phyloP scores from a whole-genome alignment of 140 eudicot genomes.

The Stevia rebaudiana region DNA sequence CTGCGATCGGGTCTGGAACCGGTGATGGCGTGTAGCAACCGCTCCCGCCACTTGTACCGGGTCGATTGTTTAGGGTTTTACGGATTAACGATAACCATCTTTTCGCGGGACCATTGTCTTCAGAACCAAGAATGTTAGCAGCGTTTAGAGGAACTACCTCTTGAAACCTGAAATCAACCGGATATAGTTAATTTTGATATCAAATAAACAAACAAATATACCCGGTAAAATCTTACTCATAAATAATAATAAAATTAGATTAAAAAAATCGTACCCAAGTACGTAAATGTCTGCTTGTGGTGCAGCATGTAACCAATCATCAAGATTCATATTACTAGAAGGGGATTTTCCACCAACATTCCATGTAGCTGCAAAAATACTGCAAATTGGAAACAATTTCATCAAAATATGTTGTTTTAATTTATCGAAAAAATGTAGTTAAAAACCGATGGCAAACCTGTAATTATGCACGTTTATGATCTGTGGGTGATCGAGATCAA shows the following conservation, averaged over 20 bases:
- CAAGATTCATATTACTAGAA: constrained; percentile 60
- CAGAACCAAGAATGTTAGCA: constrained; percentile 78
- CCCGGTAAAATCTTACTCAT: too few relatives aligned
- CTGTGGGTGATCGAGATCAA: constrained; percentile 70
- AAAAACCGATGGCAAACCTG: constrained; percentile 41
- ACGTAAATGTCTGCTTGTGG: constrained; percentile 95
- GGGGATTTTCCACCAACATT: constrained; percentile 97
- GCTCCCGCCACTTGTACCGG: constrained; percentile 62
- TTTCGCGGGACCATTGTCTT: constrained; percentile 94
- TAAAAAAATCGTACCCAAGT: constrained; percentile 55
- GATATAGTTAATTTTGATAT: neutral
- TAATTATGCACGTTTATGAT: constrained; percentile 70
- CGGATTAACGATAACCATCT: constrained; percentile 71
- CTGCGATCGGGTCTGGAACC: constrained; percentile 67
- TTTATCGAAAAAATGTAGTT: neutral
- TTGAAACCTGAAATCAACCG: constrained; percentile 49
- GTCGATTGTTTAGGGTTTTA: constrained; percentile 61
- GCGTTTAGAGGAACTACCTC: constrained; percentile 92
- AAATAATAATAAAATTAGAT: neutral
- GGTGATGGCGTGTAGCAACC: constrained; percentile 80
- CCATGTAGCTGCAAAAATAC: constrained; percentile 93
- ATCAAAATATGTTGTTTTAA: neutral
- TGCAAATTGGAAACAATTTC: constrained; percentile 15
- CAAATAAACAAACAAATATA: too few relatives aligned
- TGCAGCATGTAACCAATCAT: constrained; percentile 84